Evolutionary conservation across 176 grass and related monocot species (phyloP).

Genomic region (Aegilops speltoides): DNA sequence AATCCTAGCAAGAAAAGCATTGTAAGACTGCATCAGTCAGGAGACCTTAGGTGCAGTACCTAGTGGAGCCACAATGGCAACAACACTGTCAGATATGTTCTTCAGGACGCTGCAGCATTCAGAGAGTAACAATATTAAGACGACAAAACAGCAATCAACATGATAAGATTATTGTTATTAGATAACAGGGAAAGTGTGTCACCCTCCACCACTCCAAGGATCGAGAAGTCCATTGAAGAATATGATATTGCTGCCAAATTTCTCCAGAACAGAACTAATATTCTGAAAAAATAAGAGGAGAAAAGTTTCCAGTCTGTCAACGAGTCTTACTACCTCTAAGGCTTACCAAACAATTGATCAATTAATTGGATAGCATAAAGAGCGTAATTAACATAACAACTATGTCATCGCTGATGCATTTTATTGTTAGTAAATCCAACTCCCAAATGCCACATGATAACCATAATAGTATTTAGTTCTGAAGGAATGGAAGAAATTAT

Average conservation of each 20-base stretch:
- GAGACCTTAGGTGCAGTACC: too few relatives aligned
- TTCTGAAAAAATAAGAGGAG: constrained; percentile 37
- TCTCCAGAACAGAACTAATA: constrained; percentile 61
- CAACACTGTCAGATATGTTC: constrained; percentile 80
- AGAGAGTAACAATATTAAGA: constrained; percentile 32
- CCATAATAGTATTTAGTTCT: not conserved
- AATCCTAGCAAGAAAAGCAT: not conserved
- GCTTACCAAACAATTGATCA: not conserved
- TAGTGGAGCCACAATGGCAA: constrained; percentile 80
- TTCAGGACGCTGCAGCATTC: constrained; percentile 66
- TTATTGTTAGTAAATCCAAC: not conserved
- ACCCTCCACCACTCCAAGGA: constrained; percentile 97
- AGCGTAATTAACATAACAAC: not conserved
- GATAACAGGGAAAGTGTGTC: constrained; percentile 5
- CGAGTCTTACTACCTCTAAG: not conserved
- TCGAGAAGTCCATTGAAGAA: constrained; percentile 95
- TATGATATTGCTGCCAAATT: constrained; percentile 95
- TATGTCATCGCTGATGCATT: not conserved
- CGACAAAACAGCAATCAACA: constrained; percentile 10
- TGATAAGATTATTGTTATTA: not conserved
- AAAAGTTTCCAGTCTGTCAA: not conserved
- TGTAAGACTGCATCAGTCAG: too few relatives aligned
- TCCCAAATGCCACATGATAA: not conserved
- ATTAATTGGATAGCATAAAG: constrained; percentile 5
- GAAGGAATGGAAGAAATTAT: not conserved